Percentiles rank a stretch among this genome's conserved stretches.
These are phyloP conservation scores for Colletotrichum sp. DNA, from an alignment of 2,329 filamentous ascomycete genomes.

Conservation along the genomic window DNA sequence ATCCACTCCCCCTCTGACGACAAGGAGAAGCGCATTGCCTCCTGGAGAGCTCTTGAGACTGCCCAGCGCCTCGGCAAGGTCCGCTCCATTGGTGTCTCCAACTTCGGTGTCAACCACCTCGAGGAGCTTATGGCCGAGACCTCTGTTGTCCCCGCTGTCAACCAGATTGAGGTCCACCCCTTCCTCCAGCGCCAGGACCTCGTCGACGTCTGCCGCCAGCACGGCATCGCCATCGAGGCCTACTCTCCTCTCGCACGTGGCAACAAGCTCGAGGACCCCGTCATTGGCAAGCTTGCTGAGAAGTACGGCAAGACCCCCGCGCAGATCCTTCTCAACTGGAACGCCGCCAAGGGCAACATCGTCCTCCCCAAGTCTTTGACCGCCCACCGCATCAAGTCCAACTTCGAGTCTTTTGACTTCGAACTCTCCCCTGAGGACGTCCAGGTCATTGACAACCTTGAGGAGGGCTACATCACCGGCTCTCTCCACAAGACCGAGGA, in stretches of 20 bases:
- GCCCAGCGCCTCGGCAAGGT: conserved; percentile 42
- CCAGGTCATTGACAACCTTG: conserved; percentile 36
- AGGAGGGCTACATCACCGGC: conserved; percentile 31
- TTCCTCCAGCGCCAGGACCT: conserved; percentile 56
- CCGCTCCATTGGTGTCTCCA: conserved; percentile 48
- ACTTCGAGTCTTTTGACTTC: conserved; percentile 70
- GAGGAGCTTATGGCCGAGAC: conserved; percentile 41
- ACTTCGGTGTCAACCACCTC: conserved; percentile 38
- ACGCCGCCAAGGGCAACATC: conserved; percentile 60
- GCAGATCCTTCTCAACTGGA: conserved; percentile 66
- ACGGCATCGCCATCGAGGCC: conserved; percentile 61
- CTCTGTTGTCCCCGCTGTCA: conserved; percentile 55
- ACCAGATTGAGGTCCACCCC: conserved; percentile 68
- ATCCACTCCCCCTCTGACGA: conserved; percentile 69
- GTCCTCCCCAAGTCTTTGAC: conserved; percentile 70
- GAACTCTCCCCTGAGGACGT: conserved; percentile 59
- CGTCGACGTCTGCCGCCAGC: conserved; percentile 66
- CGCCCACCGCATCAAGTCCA: conserved; percentile 62
- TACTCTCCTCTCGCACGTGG: conserved; percentile 53
- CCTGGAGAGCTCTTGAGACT: conserved; percentile 26
- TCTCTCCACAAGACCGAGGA: conserved; percentile 45
- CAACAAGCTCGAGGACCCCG: conserved; percentile 53
- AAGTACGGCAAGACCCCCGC: conserved; percentile 61
- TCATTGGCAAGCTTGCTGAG: conserved; percentile 57
- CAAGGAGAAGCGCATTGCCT: conserved; percentile 67